A percentile compares a stretch with the other conserved stretches of the same genome.
Conservation (phyloP, 345 rosid species). For the Zanthoxylum bungeanum region DNA sequence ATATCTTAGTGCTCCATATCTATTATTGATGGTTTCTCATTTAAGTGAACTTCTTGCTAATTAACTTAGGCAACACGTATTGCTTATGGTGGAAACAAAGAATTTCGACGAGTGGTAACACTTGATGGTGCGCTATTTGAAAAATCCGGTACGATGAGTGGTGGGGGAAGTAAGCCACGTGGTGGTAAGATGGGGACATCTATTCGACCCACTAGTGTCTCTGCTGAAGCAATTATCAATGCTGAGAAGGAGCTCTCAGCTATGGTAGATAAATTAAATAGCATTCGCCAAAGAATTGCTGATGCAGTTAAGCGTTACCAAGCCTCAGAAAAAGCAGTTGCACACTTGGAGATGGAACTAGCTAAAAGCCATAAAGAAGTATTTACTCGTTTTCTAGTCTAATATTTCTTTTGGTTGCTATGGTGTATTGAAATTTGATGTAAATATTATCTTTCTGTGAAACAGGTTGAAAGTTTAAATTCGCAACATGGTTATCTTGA, state of each 20-base stretch:
- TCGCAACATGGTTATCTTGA: slow-evolving; percentile 67
- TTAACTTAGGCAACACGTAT: slow-evolving; percentile 72
- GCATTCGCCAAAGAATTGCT: slow-evolving; percentile 51
- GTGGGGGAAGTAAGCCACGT: slow-evolving; percentile 94
- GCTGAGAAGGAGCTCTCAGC: slow-evolving; percentile 74
- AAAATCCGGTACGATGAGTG: slow-evolving; percentile 98
- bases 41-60: not conserved
- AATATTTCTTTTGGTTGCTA: slow-evolving; percentile 1
- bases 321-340: slow-evolving; percentile 60
- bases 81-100: slow-evolving; percentile 79
- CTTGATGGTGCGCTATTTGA: slow-evolving; percentile 95
- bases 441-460: slow-evolving; percentile 8
- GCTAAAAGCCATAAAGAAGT: slow-evolving; percentile 93
- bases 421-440: too few relatives aligned
- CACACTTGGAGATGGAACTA: slow-evolving; percentile 73
- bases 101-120: slow-evolving; percentile 88
- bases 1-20: not conserved
- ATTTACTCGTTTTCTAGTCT: slow-evolving; percentile 1
- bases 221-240: slow-evolving; percentile 57
- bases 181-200: slow-evolving; percentile 98
- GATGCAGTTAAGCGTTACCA: slow-evolving; percentile 67
- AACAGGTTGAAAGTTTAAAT: slow-evolving; percentile 77
- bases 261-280: slow-evolving; percentile 50
- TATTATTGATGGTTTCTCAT: not conserved
- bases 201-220: slow-evolving; percentile 71